Percentiles rank a stretch among this genome's conserved stretches.
These are phyloP conservation scores for Gastroboletus turbinatus DNA, from an alignment of 1,284 basidiomycete genomes.

Conservation along the genomic window DNA sequence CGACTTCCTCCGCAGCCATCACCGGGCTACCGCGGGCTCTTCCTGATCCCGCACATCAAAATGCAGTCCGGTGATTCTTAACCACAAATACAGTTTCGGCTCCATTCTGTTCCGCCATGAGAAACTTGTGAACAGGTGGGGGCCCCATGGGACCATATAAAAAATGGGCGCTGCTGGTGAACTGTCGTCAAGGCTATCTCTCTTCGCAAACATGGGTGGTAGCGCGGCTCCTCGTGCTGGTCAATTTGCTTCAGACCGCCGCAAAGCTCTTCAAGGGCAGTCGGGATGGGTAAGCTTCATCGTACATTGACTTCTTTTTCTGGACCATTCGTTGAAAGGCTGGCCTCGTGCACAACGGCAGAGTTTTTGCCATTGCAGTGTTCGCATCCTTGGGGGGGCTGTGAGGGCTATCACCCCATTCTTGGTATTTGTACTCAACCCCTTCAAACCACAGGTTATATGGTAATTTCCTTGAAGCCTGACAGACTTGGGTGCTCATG, in stretches of 20 bases:
- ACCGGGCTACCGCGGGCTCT: background rate
- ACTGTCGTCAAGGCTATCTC: background rate
- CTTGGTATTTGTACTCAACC: background rate
- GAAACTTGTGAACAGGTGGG: background rate
- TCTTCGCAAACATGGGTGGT: constrained; percentile 42
- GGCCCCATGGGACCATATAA: constrained; percentile 1
- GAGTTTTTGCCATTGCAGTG: constrained; percentile 62
- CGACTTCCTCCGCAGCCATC: background rate
- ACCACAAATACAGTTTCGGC: background rate
- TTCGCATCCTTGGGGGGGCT: constrained; percentile 72
- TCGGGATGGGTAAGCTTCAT: constrained; percentile 61
- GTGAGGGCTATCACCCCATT: constrained; percentile 41
- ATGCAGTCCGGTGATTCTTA: background rate
- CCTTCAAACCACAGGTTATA: constrained; percentile 43
- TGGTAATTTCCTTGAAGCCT: constrained; percentile 36
- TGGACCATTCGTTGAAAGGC: constrained; percentile 38
- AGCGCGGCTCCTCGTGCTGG: constrained; percentile 33
- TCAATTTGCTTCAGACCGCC: constrained; percentile 44
- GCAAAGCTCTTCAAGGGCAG: constrained; percentile 56
- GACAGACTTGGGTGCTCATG: background rate
- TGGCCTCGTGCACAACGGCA: constrained; percentile 60
- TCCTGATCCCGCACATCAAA: background rate
- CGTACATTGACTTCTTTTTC: background rate
- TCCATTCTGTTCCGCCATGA: background rate
- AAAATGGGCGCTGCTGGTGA: too few relatives aligned